These are phyloP conservation scores for Fagopyrum esculentum DNA, from an alignment of 148 eudicot genomes.

Conservation along the genomic window DNA sequence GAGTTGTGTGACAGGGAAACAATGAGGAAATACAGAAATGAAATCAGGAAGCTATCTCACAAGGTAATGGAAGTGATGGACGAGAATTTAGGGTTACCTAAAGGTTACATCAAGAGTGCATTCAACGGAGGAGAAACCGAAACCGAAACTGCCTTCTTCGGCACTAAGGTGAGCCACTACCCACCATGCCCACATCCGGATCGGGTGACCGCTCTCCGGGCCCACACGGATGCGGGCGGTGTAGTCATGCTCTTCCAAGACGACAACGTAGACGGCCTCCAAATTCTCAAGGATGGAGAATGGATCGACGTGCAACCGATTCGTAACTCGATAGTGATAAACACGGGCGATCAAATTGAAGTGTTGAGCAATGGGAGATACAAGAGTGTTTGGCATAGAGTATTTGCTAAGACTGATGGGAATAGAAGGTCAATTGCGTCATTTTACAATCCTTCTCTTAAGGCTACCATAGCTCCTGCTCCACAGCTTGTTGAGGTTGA, in stretches of 20 bases:
- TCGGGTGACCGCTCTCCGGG: conserved; percentile 51
- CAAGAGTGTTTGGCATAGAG: conserved; percentile 87
- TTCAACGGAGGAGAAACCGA: conserved; percentile 33
- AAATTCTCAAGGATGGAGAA: conserved; percentile 63
- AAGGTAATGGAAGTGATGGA: conserved; percentile 81
- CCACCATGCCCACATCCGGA: conserved; percentile 90
- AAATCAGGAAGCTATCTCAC: conserved; percentile 55
- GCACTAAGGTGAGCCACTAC: conserved; percentile 92
- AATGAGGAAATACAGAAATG: conserved; percentile 63
- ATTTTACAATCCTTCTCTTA: conserved; percentile 65
- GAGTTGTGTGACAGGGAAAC: conserved; percentile 45
- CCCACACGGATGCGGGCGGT: conserved; percentile 97
- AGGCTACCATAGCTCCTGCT: conserved; percentile 72
- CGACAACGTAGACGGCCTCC: conserved; percentile 57
- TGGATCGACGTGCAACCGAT: conserved; percentile 82
- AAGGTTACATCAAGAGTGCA: conserved; percentile 63
- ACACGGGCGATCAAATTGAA: conserved; percentile 90
- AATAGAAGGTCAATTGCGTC: conserved; percentile 78
- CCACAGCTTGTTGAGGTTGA: conserved; percentile 33
- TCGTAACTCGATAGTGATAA: conserved; percentile 65
- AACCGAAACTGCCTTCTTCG: conserved; percentile 53
- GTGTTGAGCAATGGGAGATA: conserved; percentile 82
- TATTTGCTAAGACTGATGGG: conserved; percentile 39
- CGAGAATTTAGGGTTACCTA: conserved; percentile 79
- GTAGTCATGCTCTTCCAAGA: conserved; percentile 84